These are phyloP conservation scores for Sambucus nigra DNA, from an alignment of 129 eudicot genomes.

Conservation along the genomic window DNA sequence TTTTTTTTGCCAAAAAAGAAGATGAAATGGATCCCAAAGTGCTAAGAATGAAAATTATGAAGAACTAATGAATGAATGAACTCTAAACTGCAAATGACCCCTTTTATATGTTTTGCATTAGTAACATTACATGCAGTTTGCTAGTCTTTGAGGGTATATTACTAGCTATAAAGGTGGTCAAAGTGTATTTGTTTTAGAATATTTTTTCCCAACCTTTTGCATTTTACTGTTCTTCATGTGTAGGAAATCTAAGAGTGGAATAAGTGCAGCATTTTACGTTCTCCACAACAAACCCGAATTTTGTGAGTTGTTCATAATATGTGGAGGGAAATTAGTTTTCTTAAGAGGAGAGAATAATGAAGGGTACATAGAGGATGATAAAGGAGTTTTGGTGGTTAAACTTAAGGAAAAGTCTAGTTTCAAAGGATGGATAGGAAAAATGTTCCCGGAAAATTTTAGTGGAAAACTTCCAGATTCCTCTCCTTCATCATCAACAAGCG, in stretches of 20 bases:
- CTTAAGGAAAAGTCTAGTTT: slow-evolving; percentile 31
- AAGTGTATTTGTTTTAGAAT: too few species aligned
- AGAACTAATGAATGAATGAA: too few species aligned
- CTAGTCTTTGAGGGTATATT: neutral
- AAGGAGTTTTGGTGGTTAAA: slow-evolving; percentile 38
- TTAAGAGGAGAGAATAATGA: slow-evolving; percentile 46
- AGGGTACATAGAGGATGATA: slow-evolving; percentile 44
- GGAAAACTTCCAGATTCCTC: slow-evolving; percentile 24
- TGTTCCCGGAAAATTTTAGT: slow-evolving; percentile 22
- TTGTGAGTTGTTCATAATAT: slow-evolving; percentile 49
- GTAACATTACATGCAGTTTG: neutral
- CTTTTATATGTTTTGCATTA: too few species aligned
- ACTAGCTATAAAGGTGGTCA: too few species aligned
- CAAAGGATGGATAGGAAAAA: slow-evolving; percentile 53
- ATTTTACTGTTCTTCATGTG: neutral
- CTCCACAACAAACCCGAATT: slow-evolving; percentile 53
- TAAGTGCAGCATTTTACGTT: slow-evolving; percentile 33
- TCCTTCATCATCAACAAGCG: slow-evolving; percentile 31
- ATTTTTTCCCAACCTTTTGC: neutral
- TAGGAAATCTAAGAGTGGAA: slow-evolving; percentile 43
- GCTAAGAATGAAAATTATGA: too few species aligned
- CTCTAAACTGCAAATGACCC: too few species aligned
- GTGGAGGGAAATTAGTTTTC: slow-evolving; percentile 52
- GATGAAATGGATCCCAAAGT: too few species aligned
- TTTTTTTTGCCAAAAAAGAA: too few species aligned